phyloP scores from a whole-genome alignment of 139 green algal species.

The Chlorella vulgaris region DNA sequence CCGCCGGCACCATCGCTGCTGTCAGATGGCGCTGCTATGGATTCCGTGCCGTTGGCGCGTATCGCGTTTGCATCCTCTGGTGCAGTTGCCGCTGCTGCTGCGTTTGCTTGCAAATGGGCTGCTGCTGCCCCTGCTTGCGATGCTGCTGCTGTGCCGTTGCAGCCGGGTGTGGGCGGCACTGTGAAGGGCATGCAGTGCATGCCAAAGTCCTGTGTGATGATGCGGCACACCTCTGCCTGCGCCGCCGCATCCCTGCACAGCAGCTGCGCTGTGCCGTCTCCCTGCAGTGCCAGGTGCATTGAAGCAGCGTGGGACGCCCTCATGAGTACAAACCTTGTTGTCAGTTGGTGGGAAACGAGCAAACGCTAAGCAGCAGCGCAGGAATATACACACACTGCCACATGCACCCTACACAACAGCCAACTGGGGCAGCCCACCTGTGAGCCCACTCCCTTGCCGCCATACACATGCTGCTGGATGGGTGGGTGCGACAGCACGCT shows the following conservation, averaged over 20 bases:
- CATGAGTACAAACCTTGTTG: too few relatives aligned
- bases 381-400: neutral
- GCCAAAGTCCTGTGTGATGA: conserved; percentile 33
- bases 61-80: too few relatives aligned
- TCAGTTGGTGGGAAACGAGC: too few relatives aligned
- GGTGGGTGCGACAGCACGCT: conserved; percentile 50
- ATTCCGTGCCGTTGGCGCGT: too few relatives aligned
- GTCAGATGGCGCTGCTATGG: too few relatives aligned
- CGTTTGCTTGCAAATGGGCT: neutral
- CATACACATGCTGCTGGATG: conserved; percentile 61
- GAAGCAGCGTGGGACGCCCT: too few relatives aligned
- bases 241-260: conserved; percentile 49
- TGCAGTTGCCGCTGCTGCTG: neutral
- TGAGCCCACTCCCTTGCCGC: conserved; percentile 77
- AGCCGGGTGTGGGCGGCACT: conserved; percentile 12
- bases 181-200: conserved; percentile 43
- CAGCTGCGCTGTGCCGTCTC: conserved; percentile 80
- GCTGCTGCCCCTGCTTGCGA: neutral
- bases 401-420: neutral
- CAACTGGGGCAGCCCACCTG: conserved; percentile 8
- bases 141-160: neutral
- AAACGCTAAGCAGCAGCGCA: too few relatives aligned
- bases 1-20: neutral
- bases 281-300: conserved; percentile 43
- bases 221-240: conserved; percentile 47